A percentile compares a stretch with the other conserved stretches of the same genome.
Conservation (phyloP, 2,329 filamentous ascomycete species). For the Fusarium buharicum region DNA sequence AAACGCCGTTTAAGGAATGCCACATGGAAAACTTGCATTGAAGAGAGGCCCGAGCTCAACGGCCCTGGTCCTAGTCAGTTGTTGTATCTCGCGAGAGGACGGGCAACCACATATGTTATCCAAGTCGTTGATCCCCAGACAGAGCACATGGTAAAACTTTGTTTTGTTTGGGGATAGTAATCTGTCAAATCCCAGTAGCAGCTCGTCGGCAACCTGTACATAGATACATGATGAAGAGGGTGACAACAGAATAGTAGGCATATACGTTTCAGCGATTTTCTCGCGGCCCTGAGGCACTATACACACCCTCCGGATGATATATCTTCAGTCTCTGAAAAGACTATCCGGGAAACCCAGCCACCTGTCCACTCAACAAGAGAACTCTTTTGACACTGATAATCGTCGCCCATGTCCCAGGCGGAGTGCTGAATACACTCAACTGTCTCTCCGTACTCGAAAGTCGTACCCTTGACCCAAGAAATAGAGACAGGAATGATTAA, state of each 20-base stretch:
- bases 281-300: slow-evolving; percentile 21
- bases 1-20: slow-evolving; percentile 3
- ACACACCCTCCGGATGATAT: slow-evolving; percentile 29
- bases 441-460: slow-evolving; percentile 25
- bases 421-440: slow-evolving; percentile 3
- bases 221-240: slow-evolving; percentile 29
- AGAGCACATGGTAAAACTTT: not conserved
- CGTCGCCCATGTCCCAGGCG: not conserved
- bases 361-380: slow-evolving; percentile 17
- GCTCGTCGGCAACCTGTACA: slow-evolving; percentile 19
- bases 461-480: slow-evolving; percentile 21
- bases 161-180: slow-evolving; percentile 7
- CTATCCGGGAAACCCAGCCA: slow-evolving; percentile 25
- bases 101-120: slow-evolving; percentile 3
- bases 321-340: slow-evolving; percentile 27
- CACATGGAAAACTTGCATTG: not conserved
- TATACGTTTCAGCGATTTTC: slow-evolving; percentile 30
- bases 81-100: slow-evolving; percentile 1
- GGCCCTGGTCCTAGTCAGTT: slow-evolving; percentile 3
- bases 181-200: slow-evolving; percentile 4
- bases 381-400: slow-evolving; percentile 4
- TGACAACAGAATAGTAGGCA: slow-evolving; percentile 17
- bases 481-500: slow-evolving; percentile 31
- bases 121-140: not conserved
- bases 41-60: slow-evolving; percentile 28